phyloP scores from a whole-genome alignment of 2,329 filamentous ascomycete species.

The Sarocladium brachiariae region DNA sequence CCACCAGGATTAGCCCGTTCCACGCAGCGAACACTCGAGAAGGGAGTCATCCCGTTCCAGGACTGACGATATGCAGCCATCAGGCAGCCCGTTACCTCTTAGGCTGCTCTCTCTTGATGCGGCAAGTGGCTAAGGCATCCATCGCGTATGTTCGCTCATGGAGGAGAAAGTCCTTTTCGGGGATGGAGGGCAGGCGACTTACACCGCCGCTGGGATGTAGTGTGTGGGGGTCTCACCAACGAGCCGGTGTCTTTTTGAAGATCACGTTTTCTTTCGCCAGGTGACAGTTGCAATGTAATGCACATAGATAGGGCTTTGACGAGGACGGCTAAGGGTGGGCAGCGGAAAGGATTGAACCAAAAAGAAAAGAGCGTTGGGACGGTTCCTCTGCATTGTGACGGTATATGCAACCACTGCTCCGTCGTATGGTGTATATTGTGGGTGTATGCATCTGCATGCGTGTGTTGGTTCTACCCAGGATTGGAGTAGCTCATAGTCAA shows the following conservation, averaged over 20 bases:
- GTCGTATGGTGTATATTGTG: background rate
- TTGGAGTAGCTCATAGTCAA: too few relatives aligned
- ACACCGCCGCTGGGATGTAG: background rate
- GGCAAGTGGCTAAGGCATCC: constrained; percentile 1
- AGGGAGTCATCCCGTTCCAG: background rate
- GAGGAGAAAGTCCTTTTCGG: too few relatives aligned
- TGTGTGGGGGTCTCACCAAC: background rate
- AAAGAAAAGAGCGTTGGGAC: background rate
- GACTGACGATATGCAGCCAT: background rate
- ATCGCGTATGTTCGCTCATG: too few relatives aligned
- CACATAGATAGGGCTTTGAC: too few relatives aligned
- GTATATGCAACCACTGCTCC: too few relatives aligned
- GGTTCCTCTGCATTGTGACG: background rate
- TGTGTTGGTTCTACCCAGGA: too few relatives aligned
- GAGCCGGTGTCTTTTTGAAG: background rate
- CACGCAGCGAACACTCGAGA: background rate
- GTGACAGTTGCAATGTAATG: too few relatives aligned
- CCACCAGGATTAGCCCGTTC: background rate
- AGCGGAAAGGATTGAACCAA: background rate
- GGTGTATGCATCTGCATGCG: too few relatives aligned
- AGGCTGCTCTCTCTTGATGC: background rate
- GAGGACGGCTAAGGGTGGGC: background rate
- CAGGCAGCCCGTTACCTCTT: constrained; percentile 2
- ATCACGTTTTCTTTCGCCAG: background rate
- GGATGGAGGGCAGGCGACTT: constrained; percentile 1